These are phyloP conservation scores for Pisolithus tinctorius DNA, from an alignment of 768 basidiomycete genomes.

Conservation along the genomic window DNA sequence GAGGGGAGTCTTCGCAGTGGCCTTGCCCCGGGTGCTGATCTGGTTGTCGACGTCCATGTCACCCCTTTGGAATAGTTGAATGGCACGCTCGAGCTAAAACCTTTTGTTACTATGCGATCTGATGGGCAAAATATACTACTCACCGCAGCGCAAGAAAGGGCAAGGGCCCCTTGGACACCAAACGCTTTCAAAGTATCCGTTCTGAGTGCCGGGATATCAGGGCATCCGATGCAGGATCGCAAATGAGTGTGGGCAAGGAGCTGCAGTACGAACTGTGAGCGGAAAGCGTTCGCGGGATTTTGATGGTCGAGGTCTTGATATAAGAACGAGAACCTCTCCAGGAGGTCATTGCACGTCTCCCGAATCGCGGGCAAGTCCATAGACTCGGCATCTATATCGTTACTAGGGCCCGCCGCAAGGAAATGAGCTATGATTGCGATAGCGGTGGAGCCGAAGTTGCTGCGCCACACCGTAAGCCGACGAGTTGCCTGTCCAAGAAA, in stretches of 20 bases:
- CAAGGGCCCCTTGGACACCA: not conserved
- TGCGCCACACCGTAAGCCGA: not conserved
- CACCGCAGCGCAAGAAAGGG: not conserved
- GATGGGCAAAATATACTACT: not conserved
- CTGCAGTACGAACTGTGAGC: not conserved
- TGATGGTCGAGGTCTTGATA: not conserved
- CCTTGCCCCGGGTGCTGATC: not conserved
- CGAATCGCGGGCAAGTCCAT: too few species aligned
- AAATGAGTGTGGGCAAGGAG: too few species aligned
- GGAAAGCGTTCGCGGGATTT: not conserved
- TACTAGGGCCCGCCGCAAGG: too few species aligned
- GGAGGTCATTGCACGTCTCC: not conserved
- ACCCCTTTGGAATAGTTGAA: not conserved
- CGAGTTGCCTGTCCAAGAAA: not conserved
- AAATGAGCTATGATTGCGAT: too few species aligned
- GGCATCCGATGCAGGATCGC: too few species aligned
- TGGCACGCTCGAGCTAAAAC: not conserved
- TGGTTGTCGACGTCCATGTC: not conserved
- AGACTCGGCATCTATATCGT: too few species aligned
- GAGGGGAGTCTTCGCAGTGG: not conserved
- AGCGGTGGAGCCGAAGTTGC: too few species aligned
- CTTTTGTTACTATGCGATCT: not conserved
- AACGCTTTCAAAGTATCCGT: too few species aligned
- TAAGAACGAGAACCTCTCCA: not conserved
- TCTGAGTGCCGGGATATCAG: too few species aligned